phyloP scores from a whole-genome alignment of 148 eudicot genomes.

The Nepenthes mirabilis region DNA sequence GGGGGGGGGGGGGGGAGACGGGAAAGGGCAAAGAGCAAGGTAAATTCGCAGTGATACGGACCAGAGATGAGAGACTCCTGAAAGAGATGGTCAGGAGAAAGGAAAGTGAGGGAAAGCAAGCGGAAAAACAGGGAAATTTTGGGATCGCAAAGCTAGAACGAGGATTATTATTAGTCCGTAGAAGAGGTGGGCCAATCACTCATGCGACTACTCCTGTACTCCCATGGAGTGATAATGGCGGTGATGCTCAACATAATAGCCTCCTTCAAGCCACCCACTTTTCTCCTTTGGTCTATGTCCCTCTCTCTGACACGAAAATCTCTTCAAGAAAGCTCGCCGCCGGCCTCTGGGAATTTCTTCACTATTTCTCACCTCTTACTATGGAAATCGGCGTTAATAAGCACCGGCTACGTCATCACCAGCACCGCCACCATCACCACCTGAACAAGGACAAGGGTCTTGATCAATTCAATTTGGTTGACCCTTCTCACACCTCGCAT shows the following conservation, averaged over 20 bases:
- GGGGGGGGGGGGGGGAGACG: too few relatives aligned
- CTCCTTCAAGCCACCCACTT: constrained; percentile 10
- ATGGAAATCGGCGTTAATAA: constrained; percentile 25
- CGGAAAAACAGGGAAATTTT: constrained; percentile 1
- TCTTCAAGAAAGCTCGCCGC: constrained; percentile 24
- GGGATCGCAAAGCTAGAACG: neutral
- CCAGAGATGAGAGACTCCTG: too few relatives aligned
- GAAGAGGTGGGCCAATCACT: constrained; percentile 14
- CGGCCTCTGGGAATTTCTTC: constrained; percentile 25
- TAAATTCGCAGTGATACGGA: too few relatives aligned
- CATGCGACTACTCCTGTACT: constrained; percentile 14
- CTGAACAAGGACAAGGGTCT: constrained; percentile 1
- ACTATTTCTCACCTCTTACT: constrained; percentile 5
- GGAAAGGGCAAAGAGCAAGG: too few relatives aligned
- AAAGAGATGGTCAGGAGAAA: too few relatives aligned
- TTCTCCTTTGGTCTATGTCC: neutral
- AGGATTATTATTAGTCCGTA: constrained; percentile 11
- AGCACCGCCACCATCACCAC: constrained; percentile 6
- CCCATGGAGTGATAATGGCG: constrained; percentile 19
- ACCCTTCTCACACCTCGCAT: constrained; percentile 5
- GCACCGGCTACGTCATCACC: constrained; percentile 6
- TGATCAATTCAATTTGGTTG: constrained; percentile 2
- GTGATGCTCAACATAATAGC: constrained; percentile 6
- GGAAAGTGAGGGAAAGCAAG: neutral
- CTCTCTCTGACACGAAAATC: constrained; percentile 4